phyloP scores from a whole-genome alignment of 768 basidiomycete genomes.

The Candolleomyces efflorescens region DNA sequence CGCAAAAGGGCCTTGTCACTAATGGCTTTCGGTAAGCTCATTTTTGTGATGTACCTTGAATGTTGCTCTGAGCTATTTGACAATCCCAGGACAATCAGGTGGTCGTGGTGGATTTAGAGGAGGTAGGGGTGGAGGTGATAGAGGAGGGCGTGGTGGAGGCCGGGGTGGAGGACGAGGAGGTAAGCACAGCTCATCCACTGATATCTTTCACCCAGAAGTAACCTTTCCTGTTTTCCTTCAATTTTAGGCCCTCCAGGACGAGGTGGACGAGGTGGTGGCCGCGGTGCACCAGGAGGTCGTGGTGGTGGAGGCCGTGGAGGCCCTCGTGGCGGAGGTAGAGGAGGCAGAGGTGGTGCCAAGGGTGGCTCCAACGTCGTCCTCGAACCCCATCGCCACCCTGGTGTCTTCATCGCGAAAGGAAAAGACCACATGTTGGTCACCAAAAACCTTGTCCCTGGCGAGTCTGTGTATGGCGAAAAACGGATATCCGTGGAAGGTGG shows the following conservation, averaged over 20 bases:
- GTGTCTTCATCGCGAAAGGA: conserved; percentile 95
- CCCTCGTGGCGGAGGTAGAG: conserved; percentile 49
- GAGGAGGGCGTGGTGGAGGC: conserved; percentile 37
- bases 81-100: conserved; percentile 51
- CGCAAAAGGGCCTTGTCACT: neutral
- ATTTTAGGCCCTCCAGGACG: conserved; percentile 25
- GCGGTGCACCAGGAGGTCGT: conserved; percentile 37
- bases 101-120: conserved; percentile 40
- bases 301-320: conserved; percentile 42
- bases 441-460: conserved; percentile 95
- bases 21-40: conserved; percentile 31
- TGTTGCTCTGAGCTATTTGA: neutral
- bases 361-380: conserved; percentile 89
- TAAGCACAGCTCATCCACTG: neutral
- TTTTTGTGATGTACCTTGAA: neutral
- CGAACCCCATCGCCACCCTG: conserved; percentile 92
- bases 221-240: conserved; percentile 3
- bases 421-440: conserved; percentile 98
- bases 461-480: conserved; percentile 98
- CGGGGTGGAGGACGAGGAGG: conserved; percentile 37
- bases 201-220: neutral
- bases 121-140: conserved; percentile 35
- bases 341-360: conserved; percentile 65
- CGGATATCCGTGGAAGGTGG: conserved; percentile 82
- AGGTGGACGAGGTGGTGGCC: conserved; percentile 37